These are phyloP conservation scores for Aspergillus brunneoviolaceus DNA, from an alignment of 2,329 filamentous ascomycete genomes.

Conservation along the genomic window DNA sequence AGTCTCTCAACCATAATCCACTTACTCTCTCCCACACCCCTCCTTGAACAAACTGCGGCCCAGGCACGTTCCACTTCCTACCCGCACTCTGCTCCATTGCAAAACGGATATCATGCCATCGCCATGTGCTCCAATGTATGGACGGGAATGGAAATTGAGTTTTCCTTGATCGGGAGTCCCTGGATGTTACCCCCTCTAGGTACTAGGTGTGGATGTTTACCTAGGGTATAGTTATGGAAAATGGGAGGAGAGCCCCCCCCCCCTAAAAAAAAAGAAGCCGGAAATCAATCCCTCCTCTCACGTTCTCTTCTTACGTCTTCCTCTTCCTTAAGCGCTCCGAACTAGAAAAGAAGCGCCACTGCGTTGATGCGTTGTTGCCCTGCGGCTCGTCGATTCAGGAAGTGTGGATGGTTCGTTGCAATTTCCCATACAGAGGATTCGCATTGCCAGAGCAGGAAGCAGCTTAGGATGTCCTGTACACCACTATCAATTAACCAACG, in stretches of 20 bases:
- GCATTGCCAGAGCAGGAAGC: background rate
- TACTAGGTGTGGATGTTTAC: too few relatives aligned
- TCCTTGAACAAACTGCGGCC: background rate
- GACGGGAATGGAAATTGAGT: background rate
- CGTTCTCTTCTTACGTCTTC: background rate
- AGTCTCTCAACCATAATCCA: too few relatives aligned
- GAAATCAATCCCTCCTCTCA: too few relatives aligned
- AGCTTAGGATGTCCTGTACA: background rate
- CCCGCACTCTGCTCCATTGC: background rate
- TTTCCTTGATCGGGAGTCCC: background rate
- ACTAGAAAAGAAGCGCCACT: background rate
- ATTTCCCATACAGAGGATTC: background rate
- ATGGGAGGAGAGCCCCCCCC: too few relatives aligned
- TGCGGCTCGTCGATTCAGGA: background rate
- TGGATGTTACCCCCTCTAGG: background rate
- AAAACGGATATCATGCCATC: background rate
- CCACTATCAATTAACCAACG: too few relatives aligned
- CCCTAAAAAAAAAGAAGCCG: too few relatives aligned
- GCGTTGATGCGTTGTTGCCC: background rate
- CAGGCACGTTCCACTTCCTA: background rate
- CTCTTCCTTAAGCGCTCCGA: background rate
- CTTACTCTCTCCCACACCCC: background rate
- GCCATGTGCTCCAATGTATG: background rate
- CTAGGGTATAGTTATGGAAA: background rate
- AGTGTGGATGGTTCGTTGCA: background rate